These are phyloP conservation scores for Nemania sp. DNA, from an alignment of 2,329 filamentous ascomycete species.

Conservation along the genomic window DNA sequence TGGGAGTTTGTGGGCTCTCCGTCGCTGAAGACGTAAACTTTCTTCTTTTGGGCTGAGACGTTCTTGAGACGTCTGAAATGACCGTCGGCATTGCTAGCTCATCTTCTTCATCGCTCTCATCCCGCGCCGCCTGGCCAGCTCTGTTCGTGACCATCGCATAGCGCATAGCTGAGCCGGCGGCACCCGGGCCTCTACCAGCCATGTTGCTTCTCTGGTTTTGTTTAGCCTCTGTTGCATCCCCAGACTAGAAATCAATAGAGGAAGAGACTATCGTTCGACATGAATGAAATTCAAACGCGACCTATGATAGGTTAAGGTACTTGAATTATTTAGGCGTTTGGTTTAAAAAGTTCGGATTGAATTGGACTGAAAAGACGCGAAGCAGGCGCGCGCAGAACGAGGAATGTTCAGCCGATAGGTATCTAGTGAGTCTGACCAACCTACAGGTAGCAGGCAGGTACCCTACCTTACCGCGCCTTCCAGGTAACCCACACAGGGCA, in stretches of 20 bases:
- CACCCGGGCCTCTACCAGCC: conserved; percentile 4
- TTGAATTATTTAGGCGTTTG: neutral
- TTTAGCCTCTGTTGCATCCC: neutral
- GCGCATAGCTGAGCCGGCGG: neutral
- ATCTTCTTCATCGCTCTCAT: conserved; percentile 11
- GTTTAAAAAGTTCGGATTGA: neutral
- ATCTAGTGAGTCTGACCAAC: too few species aligned
- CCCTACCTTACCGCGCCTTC: too few species aligned
- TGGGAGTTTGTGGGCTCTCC: conserved; percentile 11
- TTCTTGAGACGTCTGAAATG: conserved; percentile 23
- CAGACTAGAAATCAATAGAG: neutral
- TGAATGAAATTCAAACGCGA: neutral
- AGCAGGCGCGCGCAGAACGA: conserved; percentile 16
- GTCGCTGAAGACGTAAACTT: conserved; percentile 11
- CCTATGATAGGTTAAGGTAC: neutral
- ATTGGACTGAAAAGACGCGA: conserved; percentile 10
- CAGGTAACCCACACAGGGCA: too few species aligned
- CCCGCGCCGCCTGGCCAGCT: neutral
- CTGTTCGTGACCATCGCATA: neutral
- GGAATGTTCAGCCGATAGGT: neutral
- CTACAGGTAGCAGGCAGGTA: too few species aligned
- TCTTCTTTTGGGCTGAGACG: neutral
- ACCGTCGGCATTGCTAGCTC: conserved; percentile 20
- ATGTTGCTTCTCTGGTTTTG: conserved; percentile 7
- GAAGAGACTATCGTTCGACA: neutral